These are phyloP conservation scores for Ilyonectria sp. DNA, from an alignment of 2,329 filamentous ascomycete species.

Conservation along the genomic window DNA sequence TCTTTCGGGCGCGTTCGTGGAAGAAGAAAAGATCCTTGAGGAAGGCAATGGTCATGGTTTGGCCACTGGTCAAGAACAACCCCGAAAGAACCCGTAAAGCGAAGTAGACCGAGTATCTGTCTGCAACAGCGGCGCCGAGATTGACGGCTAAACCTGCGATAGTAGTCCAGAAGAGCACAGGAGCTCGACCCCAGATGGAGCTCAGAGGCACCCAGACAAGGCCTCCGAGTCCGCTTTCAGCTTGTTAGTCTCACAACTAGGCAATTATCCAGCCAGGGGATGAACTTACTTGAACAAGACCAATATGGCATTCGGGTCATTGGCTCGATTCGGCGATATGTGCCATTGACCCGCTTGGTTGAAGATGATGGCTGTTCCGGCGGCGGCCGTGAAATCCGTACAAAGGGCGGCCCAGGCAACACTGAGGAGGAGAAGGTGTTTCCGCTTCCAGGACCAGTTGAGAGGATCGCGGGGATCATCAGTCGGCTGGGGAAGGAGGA, in stretches of 20 bases:
- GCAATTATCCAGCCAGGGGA: background rate
- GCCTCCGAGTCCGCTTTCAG: constrained; percentile 10
- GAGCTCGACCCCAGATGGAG: constrained; percentile 24
- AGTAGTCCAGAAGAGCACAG: constrained; percentile 22
- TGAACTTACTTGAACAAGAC: constrained; percentile 22
- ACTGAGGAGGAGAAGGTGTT: constrained; percentile 33
- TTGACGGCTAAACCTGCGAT: constrained; percentile 8
- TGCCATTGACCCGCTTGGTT: constrained; percentile 33
- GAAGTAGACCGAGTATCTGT: constrained; percentile 5
- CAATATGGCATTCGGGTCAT: constrained; percentile 15
- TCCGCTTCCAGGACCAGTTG: constrained; percentile 37
- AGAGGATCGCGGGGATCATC: constrained; percentile 33
- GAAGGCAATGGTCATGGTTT: constrained; percentile 63
- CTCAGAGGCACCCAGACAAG: constrained; percentile 22
- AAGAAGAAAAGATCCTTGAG: constrained; percentile 74
- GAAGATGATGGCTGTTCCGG: constrained; percentile 30
- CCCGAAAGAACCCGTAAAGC: constrained; percentile 42
- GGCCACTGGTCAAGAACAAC: constrained; percentile 61
- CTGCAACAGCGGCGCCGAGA: background rate
- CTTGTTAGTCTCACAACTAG: background rate
- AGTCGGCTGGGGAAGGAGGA: constrained; percentile 37
- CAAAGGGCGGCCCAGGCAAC: constrained; percentile 31
- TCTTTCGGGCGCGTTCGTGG: constrained; percentile 68
- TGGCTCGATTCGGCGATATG: constrained; percentile 13
- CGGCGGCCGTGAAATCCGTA: constrained; percentile 32